Evolutionary conservation across 1,284 basidiomycete species (phyloP).

Genomic region (Gomphus sp.): DNA sequence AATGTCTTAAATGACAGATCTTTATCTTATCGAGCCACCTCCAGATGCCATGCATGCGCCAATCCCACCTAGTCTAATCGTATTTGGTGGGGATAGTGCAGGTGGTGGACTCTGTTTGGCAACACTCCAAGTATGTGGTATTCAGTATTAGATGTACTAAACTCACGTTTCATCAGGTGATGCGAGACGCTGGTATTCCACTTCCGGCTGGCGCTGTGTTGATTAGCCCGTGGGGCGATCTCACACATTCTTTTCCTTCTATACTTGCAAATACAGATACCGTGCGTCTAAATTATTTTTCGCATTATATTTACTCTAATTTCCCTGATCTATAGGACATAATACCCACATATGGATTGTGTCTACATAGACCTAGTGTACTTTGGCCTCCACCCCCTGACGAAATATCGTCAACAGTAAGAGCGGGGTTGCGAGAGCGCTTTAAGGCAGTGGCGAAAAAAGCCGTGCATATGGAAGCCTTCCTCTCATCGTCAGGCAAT

Average conservation of each 20-base stretch:
- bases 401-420: conserved; percentile 56
- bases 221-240: conserved; percentile 88
- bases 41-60: conserved; percentile 60
- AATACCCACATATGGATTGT: conserved; percentile 58
- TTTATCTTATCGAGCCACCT: conserved; percentile 63
- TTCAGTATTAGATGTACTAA: not conserved
- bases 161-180: conserved; percentile 27
- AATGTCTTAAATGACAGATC: conserved; percentile 45
- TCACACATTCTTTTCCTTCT: conserved; percentile 92
- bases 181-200: conserved; percentile 81
- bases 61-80: conserved; percentile 75
- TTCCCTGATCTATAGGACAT: conserved; percentile 45
- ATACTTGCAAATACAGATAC: conserved; percentile 80
- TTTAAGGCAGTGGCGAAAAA: not conserved
- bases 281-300: conserved; percentile 29
- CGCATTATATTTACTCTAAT: conserved; percentile 1
- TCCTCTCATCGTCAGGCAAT: not conserved
- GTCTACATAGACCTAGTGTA: conserved; percentile 75
- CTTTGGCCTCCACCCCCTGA: conserved; percentile 89
- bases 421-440: conserved; percentile 41
- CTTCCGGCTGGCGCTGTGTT: conserved; percentile 78
- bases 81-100: conserved; percentile 89
- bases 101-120: conserved; percentile 86
- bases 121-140: conserved; percentile 54
- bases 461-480: not conserved